phyloP scores from a whole-genome alignment of 2,329 filamentous ascomycete genomes.

The Intubia oerlemansii region DNA sequence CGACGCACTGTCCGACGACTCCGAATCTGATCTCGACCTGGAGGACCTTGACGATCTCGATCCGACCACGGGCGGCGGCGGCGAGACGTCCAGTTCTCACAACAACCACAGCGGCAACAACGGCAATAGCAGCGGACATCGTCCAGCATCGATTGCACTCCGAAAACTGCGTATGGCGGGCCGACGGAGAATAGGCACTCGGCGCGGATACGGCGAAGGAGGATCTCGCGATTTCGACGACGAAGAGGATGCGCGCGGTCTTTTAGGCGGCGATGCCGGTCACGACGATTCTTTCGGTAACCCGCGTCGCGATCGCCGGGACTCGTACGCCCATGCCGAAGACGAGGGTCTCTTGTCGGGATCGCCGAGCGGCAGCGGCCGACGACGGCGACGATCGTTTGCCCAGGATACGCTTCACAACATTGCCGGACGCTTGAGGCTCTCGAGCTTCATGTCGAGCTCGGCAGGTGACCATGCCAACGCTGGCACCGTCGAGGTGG shows the following conservation, averaged over 20 bases:
- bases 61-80: slow-evolving; percentile 21
- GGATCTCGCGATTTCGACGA: slow-evolving; percentile 32
- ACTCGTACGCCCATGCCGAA: slow-evolving; percentile 36
- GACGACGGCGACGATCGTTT: slow-evolving; percentile 16
- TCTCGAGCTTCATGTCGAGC: slow-evolving; percentile 45
- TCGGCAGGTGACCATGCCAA: slow-evolving; percentile 9
- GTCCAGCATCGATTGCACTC: slow-evolving; percentile 43
- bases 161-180: slow-evolving; percentile 48
- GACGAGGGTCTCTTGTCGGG: slow-evolving; percentile 57
- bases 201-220: slow-evolving; percentile 38
- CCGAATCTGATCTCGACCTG: slow-evolving; percentile 58
- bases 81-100: slow-evolving; percentile 6
- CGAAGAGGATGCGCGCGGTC: slow-evolving; percentile 27
- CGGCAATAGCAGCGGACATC: slow-evolving; percentile 4
- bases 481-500: slow-evolving; percentile 12
- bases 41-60: slow-evolving; percentile 68
- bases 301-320: too few relatives aligned
- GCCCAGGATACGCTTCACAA: slow-evolving; percentile 20
- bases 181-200: slow-evolving; percentile 32
- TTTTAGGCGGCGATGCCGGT: slow-evolving; percentile 14
- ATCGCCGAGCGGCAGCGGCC: slow-evolving; percentile 11
- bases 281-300: too few relatives aligned
- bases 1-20: slow-evolving; percentile 44
- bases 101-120: not conserved
- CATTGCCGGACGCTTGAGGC: slow-evolving; percentile 28